phyloP scores from a whole-genome alignment of 1,284 basidiomycete species.

The Ustilago crameri region DNA sequence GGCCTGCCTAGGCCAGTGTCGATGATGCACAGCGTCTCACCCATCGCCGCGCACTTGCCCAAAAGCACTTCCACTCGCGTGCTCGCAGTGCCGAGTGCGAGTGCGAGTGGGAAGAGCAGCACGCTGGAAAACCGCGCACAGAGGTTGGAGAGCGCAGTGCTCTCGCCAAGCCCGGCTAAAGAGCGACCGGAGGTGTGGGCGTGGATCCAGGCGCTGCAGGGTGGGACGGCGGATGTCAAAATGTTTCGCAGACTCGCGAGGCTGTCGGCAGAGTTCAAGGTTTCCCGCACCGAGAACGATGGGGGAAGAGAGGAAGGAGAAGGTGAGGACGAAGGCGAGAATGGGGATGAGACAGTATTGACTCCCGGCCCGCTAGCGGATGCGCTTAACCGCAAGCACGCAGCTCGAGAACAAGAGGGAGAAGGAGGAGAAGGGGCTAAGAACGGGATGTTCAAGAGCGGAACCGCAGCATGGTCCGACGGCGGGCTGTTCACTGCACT shows the following conservation, averaged over 20 bases:
- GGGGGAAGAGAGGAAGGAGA: neutral
- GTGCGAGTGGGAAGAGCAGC: neutral
- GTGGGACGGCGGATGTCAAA: constrained; percentile 33
- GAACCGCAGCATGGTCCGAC: constrained; percentile 36
- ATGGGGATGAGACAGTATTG: constrained; percentile 30
- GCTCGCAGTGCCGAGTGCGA: neutral
- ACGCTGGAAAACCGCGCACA: constrained; percentile 35
- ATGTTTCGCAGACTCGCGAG: constrained; percentile 39
- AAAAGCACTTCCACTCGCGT: constrained; percentile 21
- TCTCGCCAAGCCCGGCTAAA: constrained; percentile 44
- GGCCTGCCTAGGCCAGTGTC: constrained; percentile 51
- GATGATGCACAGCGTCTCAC: constrained; percentile 37
- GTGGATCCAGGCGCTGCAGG: constrained; percentile 41
- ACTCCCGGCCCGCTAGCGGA: constrained; percentile 16
- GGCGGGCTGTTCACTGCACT: constrained; percentile 27
- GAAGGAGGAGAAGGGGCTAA: too few relatives aligned
- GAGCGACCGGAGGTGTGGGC: constrained; percentile 39
- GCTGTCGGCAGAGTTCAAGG: constrained; percentile 46
- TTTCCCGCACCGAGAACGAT: constrained; percentile 4
- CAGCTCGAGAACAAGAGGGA: neutral
- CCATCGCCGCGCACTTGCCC: constrained; percentile 2
- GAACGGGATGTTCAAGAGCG: constrained; percentile 2
- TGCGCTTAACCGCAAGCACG: constrained; percentile 1
- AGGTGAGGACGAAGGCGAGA: constrained; percentile 16
- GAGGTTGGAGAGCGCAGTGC: constrained; percentile 20